Evolutionary conservation across 306 rosid genomes (phyloP).

Genomic region (Prosopis cineraria): DNA sequence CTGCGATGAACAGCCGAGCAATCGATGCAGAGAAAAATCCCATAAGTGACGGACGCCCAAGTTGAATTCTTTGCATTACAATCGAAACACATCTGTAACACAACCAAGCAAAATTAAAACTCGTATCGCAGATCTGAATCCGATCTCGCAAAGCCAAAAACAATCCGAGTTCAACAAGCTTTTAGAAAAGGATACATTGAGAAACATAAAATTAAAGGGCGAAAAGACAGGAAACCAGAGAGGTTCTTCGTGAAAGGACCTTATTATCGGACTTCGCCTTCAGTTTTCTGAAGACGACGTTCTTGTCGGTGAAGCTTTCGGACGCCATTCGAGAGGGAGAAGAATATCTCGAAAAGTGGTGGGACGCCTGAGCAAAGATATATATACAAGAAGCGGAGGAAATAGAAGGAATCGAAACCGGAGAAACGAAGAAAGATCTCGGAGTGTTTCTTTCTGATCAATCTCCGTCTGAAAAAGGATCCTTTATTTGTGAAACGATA

Average conservation of each 20-base stretch:
- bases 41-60: constrained; percentile 96
- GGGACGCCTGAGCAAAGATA: constrained; percentile 33
- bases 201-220: background rate
- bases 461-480: constrained; percentile 13
- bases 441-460: background rate
- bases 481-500: background rate
- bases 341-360: constrained; percentile 24
- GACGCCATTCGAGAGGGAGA: constrained; percentile 61
- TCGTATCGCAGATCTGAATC: constrained; percentile 44
- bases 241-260: constrained; percentile 35
- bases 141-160: constrained; percentile 29
- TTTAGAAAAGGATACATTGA: background rate
- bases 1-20: constrained; percentile 94
- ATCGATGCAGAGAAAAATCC: constrained; percentile 95
- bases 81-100: constrained; percentile 88
- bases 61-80: constrained; percentile 92
- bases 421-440: constrained; percentile 27
- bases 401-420: constrained; percentile 8
- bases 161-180: background rate
- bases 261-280: constrained; percentile 86
- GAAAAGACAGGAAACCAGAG: background rate
- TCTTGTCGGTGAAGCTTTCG: constrained; percentile 66
- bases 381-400: constrained; percentile 17
- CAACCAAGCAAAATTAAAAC: background rate
- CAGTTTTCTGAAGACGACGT: constrained; percentile 66